A percentile compares a stretch with the other conserved stretches of the same genome.
phyloP scores from a whole-genome alignment of 257 asterid species.

The Apocynum venetum region DNA sequence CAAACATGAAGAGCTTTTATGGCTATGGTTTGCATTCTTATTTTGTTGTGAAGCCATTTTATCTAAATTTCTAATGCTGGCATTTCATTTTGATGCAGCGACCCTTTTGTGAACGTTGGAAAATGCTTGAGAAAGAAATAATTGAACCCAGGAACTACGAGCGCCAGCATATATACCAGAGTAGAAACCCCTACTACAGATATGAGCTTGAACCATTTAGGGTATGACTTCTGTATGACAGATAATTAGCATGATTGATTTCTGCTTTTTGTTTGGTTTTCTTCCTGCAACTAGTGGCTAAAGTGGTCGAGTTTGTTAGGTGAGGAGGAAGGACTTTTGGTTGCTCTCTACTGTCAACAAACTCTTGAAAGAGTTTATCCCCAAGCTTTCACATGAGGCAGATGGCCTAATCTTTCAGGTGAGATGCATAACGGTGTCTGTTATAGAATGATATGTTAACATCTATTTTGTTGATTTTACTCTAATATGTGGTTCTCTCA shows the following conservation, averaged over 20 bases:
- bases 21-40: not conserved
- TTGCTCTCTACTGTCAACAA: conserved; percentile 84
- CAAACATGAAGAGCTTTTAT: not conserved
- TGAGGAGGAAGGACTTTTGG: conserved; percentile 96
- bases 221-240: conserved; percentile 35
- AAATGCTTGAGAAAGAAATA: conserved; percentile 90
- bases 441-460: not conserved
- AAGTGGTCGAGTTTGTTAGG: conserved; percentile 48
- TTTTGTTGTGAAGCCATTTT: not conserved
- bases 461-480: conserved; percentile 3
- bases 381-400: conserved; percentile 91
- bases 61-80: conserved; percentile 3
- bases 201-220: conserved; percentile 95
- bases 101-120: conserved; percentile 95
- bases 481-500: not conserved
- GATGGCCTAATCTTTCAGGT: conserved; percentile 99
- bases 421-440: conserved; percentile 14
- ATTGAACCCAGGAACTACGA: conserved; percentile 83
- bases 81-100: conserved; percentile 41
- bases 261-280: not conserved
- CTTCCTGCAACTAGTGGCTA: conserved; percentile 23
- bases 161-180: conserved; percentile 54
- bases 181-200: conserved; percentile 68
- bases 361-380: conserved; percentile 83
- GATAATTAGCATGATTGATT: not conserved